A percentile compares a stretch with the other conserved stretches of the same genome.
Evolutionary conservation across 495 filamentous ascomycete species (phyloP).

Genomic region (Penicillium silybi): DNA sequence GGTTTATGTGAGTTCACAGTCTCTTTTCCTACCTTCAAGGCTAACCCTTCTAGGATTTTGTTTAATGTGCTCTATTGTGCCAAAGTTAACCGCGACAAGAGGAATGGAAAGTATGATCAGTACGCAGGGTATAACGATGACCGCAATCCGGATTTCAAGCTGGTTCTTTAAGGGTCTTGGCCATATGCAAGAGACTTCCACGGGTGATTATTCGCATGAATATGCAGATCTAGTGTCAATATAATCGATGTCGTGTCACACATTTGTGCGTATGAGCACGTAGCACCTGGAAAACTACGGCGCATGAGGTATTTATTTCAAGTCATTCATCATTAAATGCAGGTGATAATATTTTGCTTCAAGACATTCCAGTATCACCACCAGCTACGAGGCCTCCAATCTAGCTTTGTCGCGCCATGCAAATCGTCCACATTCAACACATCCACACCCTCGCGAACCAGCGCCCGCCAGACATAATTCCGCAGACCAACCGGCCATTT

Average conservation of each 20-base stretch:
- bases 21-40: background rate
- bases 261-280: background rate
- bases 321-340: background rate
- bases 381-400: conserved; percentile 19
- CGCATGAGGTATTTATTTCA: background rate
- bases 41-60: conserved; percentile 43
- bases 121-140: conserved; percentile 60
- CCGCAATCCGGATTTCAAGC: conserved; percentile 60
- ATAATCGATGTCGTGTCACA: background rate
- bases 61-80: conserved; percentile 61
- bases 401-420: conserved; percentile 15
- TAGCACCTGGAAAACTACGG: background rate
- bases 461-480: conserved; percentile 59
- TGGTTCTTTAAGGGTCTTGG: conserved; percentile 51
- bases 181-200: too few species aligned
- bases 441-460: conserved; percentile 60
- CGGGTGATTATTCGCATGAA: background rate
- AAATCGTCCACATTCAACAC: conserved; percentile 29
- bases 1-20: conserved; percentile 55
- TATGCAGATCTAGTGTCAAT: background rate
- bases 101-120: conserved; percentile 55
- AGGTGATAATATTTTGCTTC: background rate
- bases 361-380: background rate
- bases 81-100: conserved; percentile 65
- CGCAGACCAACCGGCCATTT: conserved; percentile 55